These are phyloP conservation scores for Stephanodiscus minutulus DNA, from an alignment of 108 stramenopile species.

Conservation along the genomic window DNA sequence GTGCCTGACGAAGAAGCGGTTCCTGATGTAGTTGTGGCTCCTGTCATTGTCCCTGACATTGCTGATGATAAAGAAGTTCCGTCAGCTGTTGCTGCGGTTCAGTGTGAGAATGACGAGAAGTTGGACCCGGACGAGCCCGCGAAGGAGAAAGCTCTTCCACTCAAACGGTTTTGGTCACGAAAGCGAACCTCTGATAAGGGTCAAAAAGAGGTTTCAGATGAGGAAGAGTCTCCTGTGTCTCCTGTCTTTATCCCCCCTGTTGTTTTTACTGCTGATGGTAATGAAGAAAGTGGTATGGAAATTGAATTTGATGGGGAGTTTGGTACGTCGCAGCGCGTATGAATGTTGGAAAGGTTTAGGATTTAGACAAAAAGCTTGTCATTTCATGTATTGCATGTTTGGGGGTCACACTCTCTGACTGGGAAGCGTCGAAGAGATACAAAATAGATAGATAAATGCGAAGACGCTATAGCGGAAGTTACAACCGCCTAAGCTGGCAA, in stretches of 20 bases:
- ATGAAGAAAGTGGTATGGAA: conserved; percentile 1
- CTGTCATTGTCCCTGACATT: neutral
- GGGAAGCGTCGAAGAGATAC: too few relatives aligned
- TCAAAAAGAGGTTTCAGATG: neutral
- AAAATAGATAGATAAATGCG: too few relatives aligned
- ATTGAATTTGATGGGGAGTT: conserved; percentile 1
- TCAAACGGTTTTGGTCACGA: too few relatives aligned
- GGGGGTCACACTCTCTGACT: too few relatives aligned
- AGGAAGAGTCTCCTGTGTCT: neutral
- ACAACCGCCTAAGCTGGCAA: too few relatives aligned
- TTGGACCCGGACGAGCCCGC: neutral
- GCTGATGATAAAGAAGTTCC: neutral
- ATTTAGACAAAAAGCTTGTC: too few relatives aligned
- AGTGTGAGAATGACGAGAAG: neutral
- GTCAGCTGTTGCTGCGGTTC: neutral
- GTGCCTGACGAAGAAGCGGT: neutral
- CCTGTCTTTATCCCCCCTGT: neutral
- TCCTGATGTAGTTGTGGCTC: too few relatives aligned
- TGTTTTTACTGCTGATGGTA: neutral
- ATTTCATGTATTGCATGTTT: too few relatives aligned
- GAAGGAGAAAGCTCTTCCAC: neutral
- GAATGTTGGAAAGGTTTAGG: too few relatives aligned
- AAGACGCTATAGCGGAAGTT: too few relatives aligned
- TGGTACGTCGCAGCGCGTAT: neutral
- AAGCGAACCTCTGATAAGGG: neutral